A percentile compares a stretch with the other conserved stretches of the same genome.
phyloP scores from a whole-genome alignment of 2,329 filamentous ascomycete genomes.

The Aspergillus bombycis region DNA sequence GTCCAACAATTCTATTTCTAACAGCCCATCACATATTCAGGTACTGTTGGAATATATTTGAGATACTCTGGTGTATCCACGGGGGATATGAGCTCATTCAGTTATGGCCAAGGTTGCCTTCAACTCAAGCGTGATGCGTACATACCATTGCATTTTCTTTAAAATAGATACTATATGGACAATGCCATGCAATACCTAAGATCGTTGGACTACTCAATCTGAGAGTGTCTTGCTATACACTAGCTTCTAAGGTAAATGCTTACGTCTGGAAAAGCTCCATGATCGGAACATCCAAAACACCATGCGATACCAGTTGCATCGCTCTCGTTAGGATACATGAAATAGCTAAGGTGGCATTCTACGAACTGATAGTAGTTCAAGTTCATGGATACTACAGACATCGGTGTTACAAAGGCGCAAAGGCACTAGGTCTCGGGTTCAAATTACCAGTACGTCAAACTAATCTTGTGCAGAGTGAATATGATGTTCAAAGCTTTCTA shows the following conservation, averaged over 20 bases:
- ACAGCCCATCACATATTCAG: background rate
- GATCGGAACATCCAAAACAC: background rate
- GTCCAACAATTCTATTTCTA: background rate
- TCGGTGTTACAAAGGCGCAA: too few relatives aligned
- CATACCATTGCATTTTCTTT: background rate
- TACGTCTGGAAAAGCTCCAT: background rate
- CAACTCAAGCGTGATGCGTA: background rate
- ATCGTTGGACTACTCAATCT: background rate
- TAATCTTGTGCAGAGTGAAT: background rate
- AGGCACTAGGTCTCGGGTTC: too few relatives aligned
- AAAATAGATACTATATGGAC: background rate
- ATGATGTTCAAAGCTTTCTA: conserved; percentile 5
- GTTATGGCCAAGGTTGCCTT: background rate
- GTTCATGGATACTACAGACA: too few relatives aligned
- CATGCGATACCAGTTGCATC: background rate
- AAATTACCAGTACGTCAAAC: background rate
- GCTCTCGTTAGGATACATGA: background rate
- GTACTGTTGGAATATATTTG: background rate
- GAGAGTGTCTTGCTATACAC: background rate
- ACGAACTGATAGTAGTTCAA: background rate
- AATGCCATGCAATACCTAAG: background rate
- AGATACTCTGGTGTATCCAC: background rate
- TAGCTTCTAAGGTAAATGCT: background rate
- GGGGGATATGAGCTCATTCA: background rate
- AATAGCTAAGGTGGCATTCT: background rate